Percentiles rank a stretch among this genome's conserved stretches.
Conservation (phyloP, 176 grass and related monocot species). For the Neostapfia colusana region DNA sequence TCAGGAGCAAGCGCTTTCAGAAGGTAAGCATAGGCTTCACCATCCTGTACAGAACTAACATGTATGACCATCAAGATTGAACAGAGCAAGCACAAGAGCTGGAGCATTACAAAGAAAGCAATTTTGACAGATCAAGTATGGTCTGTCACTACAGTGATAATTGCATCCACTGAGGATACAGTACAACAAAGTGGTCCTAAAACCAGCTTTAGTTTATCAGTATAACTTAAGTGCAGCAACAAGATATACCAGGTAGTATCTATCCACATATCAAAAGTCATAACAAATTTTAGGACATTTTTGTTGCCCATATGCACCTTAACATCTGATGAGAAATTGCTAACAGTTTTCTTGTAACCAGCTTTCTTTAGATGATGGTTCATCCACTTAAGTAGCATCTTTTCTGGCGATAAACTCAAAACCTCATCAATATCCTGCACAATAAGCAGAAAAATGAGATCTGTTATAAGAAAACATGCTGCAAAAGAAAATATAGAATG, state of each 20-base stretch:
- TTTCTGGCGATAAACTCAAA: slow-evolving; percentile 83
- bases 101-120: not conserved
- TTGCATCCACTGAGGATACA: not conserved
- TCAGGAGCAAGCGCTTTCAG: slow-evolving; percentile 97
- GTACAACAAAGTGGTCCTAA: slow-evolving; percentile 8
- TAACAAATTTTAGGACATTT: slow-evolving; percentile 22
- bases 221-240: slow-evolving; percentile 14
- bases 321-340: slow-evolving; percentile 97
- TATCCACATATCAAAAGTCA: slow-evolving; percentile 26
- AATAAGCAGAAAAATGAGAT: slow-evolving; percentile 30
- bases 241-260: not conserved
- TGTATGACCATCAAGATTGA: slow-evolving; percentile 34
- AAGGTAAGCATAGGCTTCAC: slow-evolving; percentile 98
- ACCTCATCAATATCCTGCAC: slow-evolving; percentile 94
- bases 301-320: slow-evolving; percentile 54
- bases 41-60: slow-evolving; percentile 60
- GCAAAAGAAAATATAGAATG: slow-evolving; percentile 11
- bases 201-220: slow-evolving; percentile 10
- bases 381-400: slow-evolving; percentile 97
- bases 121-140: not conserved
- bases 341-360: slow-evolving; percentile 97
- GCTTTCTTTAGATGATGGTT: slow-evolving; percentile 97
- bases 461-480: slow-evolving; percentile 27
- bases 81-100: not conserved
- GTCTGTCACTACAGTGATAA: not conserved